Base-by-base conservation (phyloP, 352 stramenopile species). In the Pythium utonaiense region DNA sequence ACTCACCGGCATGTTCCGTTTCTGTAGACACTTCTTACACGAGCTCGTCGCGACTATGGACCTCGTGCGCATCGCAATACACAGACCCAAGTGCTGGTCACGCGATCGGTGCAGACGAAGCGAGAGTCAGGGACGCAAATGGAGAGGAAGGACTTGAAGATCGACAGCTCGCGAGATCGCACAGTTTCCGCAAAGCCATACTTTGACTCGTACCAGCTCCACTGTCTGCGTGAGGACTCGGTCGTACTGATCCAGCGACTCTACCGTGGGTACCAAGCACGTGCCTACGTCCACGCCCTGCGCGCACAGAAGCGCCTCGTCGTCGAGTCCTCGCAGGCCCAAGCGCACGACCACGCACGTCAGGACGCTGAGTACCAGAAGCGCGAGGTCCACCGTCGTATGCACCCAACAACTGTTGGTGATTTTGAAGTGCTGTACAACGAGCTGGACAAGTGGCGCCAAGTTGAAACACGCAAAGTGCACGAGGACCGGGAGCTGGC, bases 391-490 rank as follows among this genome's bases (percentile, higher is more conserved):
- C 73, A 92, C 30, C 83, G 92, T 1, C 79, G 93, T 5, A 96
- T 96, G 83, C 80, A 98, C 49, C 93, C 93, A 3, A 88, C 82
- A 53, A 82, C 77, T 0, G 73, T 80, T 0, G 72, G 64, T 22
- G 88, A 96, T 60, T 97, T 97, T 74, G 88, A 97, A 64, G 72
- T 97, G 30, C 66, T 98, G 0, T 98, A 97, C 75, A 97, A 97
- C 66, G 93, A 98, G 49, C 77, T 98, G 25, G 90, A 97, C 49
- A 90, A 89, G 45, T 98, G 93, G 92, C 74, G 92, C 16, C 74
- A 94, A 59, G 68, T 87, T 8, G 92, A 98, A 64, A 92, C 78
- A 3, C 89, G 86, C 10, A 86, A 89, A 53, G 60, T 91, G 6
- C 62, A 85, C 5, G 74, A 86, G 9, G 69, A 88, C 25, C 8